A percentile compares a stretch with the other conserved stretches of the same genome.
phyloP scores from a whole-genome alignment of 495 filamentous ascomycete genomes.

The Clohesyomyces aquaticus region DNA sequence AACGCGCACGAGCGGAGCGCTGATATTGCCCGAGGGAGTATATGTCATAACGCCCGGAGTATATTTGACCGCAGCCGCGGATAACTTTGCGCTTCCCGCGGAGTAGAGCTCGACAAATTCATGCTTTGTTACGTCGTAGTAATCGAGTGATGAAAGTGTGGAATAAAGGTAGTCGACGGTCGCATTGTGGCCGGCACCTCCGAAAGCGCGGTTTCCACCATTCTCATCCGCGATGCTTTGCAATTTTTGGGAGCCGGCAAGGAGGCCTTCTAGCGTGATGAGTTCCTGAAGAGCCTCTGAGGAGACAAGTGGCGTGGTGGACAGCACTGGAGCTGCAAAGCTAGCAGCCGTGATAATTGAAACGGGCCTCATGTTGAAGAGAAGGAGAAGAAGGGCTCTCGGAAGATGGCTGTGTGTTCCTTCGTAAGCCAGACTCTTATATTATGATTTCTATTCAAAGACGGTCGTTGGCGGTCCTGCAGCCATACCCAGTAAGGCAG shows the following conservation, averaged over 20 bases:
- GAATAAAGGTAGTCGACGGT: conserved; percentile 67
- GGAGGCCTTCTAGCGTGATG: conserved; percentile 47
- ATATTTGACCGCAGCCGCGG: conserved; percentile 24
- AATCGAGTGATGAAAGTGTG: conserved; percentile 54
- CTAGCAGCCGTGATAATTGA: conserved; percentile 17
- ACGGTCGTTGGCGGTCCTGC: neutral
- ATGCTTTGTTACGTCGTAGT: conserved; percentile 66
- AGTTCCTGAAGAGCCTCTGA: conserved; percentile 47
- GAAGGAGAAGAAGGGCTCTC: neutral
- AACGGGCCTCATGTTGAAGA: conserved; percentile 24
- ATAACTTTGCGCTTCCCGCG: conserved; percentile 36
- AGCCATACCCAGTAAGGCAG: conserved; percentile 18
- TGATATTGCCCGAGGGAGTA: conserved; percentile 55
- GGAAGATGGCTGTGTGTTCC: no score
- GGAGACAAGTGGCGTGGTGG: conserved; percentile 13
- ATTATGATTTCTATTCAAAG: no score
- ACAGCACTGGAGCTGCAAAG: conserved; percentile 8
- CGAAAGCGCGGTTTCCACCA: conserved; percentile 63
- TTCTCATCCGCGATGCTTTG: conserved; percentile 56
- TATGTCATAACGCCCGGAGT: conserved; percentile 45
- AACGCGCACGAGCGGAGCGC: conserved; percentile 53
- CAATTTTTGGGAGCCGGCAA: conserved; percentile 49
- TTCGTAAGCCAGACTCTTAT: no score
- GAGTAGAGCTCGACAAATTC: conserved; percentile 55
- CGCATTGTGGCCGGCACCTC: conserved; percentile 63